Base-by-base conservation (phyloP, 208 protist genomes). In the Vickermania ingenoplastis region DNA sequence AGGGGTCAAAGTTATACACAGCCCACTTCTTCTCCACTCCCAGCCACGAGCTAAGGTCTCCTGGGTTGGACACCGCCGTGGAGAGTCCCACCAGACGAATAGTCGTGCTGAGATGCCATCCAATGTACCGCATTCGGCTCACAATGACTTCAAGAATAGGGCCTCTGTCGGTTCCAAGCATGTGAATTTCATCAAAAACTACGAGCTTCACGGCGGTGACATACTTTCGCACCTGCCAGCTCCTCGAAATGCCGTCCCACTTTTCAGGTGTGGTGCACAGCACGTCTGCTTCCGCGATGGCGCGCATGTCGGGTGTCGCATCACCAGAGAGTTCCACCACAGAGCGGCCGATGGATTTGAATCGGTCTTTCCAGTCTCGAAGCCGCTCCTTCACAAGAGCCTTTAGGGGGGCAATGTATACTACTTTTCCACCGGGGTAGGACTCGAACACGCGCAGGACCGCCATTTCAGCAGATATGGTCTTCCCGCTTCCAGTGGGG, bases 391-490 rank as follows among this genome's bases (percentile, higher is more conserved):
- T 93, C 48, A 99, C 97, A 14, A 99, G 87, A 0, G 98, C 98
- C 79, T 99, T 99, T 25, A 99, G 78, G 23, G 99, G 98, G 13
- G 96, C 98, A 61, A 99, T 99, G 80, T 99, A 99, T 14, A 99
- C 95, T 22, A 95, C 83, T 79, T 99, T 98, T 58, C 78, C 80
- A 17, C 81, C 86, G 3, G 93, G 87, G 36, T 83, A 80, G 69
- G 88, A 69, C 65, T 91, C 86, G 61, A 93, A 93, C 0, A 98
- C 71, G 45, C 97, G 83, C n/a, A 99, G 87, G 48, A 99, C 95
- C 31, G 97, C 97, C 63, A 99, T 79, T 76, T 99, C 98, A 7
- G 98, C 97, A 14, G 90, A 86, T 41, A 99, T 79, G 0, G 98
- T 99, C 80, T 99, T 99, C 45, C 99, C 99, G 50, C 82, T 94